Evolutionary conservation across 2,329 filamentous ascomycete genomes (phyloP).

Genomic region (Tolypocladium inflatum): DNA sequence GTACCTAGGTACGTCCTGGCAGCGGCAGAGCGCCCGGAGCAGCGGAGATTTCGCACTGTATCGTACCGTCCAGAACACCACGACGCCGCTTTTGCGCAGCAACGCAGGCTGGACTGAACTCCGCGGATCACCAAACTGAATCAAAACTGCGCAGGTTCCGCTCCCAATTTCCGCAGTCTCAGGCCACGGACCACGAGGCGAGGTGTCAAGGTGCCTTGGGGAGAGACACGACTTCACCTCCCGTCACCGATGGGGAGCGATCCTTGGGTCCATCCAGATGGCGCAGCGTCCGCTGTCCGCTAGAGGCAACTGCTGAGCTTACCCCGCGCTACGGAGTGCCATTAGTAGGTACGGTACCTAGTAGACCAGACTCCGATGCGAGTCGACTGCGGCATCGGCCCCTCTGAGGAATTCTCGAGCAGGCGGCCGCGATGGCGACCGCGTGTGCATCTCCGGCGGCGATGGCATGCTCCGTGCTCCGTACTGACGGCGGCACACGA

Average conservation of each 20-base stretch:
- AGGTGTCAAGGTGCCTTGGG: background rate
- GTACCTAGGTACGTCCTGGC: no score
- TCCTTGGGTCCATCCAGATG: background rate
- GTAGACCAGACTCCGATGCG: no score
- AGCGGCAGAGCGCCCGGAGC: background rate
- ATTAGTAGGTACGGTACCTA: no score
- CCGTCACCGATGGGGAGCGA: background rate
- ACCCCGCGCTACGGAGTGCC: no score
- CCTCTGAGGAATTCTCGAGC: background rate
- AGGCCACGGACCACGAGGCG: slow-evolving; percentile 1
- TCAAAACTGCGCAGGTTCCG: slow-evolving; percentile 2
- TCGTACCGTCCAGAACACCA: background rate
- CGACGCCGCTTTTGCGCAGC: background rate
- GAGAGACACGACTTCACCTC: background rate
- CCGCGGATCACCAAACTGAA: background rate
- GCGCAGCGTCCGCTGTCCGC: background rate
- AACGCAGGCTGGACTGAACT: background rate
- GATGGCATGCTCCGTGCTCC: no score
- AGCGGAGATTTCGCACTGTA: background rate
- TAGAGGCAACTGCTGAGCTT: no score
- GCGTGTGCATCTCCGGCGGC: no score
- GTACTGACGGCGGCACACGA: background rate
- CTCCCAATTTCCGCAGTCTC: slow-evolving; percentile 8
- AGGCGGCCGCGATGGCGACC: background rate
- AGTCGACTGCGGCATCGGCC: background rate